phyloP scores from a whole-genome alignment of 306 rosid species.

The Sophora flavescens region DNA sequence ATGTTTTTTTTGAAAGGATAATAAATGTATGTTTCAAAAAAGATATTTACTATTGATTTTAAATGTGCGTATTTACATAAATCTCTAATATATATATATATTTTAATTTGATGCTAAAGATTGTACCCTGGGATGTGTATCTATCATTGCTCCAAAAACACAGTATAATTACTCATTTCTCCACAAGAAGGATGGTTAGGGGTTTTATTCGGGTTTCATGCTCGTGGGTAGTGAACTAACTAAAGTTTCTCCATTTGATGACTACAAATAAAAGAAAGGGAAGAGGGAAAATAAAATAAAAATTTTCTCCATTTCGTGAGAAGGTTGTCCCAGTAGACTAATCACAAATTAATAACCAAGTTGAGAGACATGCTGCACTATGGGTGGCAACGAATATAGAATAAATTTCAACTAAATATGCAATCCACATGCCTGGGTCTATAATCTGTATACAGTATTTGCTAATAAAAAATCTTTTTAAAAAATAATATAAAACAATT shows the following conservation, averaged over 20 bases:
- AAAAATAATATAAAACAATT: conserved; percentile 11
- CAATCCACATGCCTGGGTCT: conserved; percentile 31
- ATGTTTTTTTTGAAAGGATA: too few species aligned
- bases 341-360: conserved; percentile 11
- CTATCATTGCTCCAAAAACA: too few species aligned
- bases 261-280: not conserved
- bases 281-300: not conserved
- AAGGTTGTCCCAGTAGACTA: not conserved
- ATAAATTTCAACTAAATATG: conserved; percentile 28
- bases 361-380: conserved; percentile 49
- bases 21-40: too few species aligned
- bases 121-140: too few species aligned
- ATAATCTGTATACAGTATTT: conserved; percentile 18
- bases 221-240: not conserved
- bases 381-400: conserved; percentile 52
- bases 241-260: too few species aligned
- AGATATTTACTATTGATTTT: too few species aligned
- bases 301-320: not conserved
- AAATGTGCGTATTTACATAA: too few species aligned
- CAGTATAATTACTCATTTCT: too few species aligned
- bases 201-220: not conserved
- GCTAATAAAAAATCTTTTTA: not conserved
- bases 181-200: too few species aligned
- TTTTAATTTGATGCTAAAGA: too few species aligned
- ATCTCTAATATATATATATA: too few species aligned